phyloP scores from a whole-genome alignment of 805 yeast species.

The Cyberlindnera xylosilytica region DNA sequence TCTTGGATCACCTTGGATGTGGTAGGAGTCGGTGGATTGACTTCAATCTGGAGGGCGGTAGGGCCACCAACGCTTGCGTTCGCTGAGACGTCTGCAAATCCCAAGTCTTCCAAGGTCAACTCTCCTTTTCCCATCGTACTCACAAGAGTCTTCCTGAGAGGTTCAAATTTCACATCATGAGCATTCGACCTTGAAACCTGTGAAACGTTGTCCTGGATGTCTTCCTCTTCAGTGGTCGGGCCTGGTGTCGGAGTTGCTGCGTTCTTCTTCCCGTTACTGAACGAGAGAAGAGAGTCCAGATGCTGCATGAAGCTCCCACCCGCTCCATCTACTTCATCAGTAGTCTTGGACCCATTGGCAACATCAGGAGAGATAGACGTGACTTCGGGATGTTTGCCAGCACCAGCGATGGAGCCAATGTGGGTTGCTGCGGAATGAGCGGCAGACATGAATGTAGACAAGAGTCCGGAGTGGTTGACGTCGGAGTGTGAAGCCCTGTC shows the following conservation, averaged over 20 bases:
- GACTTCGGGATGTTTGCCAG: slow-evolving; percentile 1
- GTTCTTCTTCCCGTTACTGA: slow-evolving; percentile 2
- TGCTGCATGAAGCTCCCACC: slow-evolving; percentile 30
- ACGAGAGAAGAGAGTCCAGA: slow-evolving; percentile 33
- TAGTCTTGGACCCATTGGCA: too few relatives aligned
- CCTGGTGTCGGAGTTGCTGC: slow-evolving; percentile 1
- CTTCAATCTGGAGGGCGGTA: slow-evolving; percentile 4
- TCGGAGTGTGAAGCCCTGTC: not conserved
- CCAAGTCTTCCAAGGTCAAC: slow-evolving; percentile 37
- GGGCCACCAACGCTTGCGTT: slow-evolving; percentile 1
- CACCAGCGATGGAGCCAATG: slow-evolving; percentile 15
- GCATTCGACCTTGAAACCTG: slow-evolving; percentile 12
- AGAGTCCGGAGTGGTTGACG: slow-evolving; percentile 30
- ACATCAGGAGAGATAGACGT: not conserved
- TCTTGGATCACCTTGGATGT: not conserved
- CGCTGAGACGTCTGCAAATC: slow-evolving; percentile 9
- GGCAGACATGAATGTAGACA: slow-evolving; percentile 42
- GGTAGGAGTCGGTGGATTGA: slow-evolving; percentile 1
- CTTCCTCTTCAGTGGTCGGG: slow-evolving; percentile 4
- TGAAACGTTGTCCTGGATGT: slow-evolving; percentile 5
- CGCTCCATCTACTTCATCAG: not conserved
- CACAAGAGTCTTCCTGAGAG: slow-evolving; percentile 44
- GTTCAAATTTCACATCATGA: slow-evolving; percentile 38
- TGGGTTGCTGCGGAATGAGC: slow-evolving; percentile 44
- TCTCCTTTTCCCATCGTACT: slow-evolving; percentile 56